Evolutionary conservation across 2,329 filamentous ascomycete genomes (phyloP).

Genomic region (Colletotrichum eleusines): DNA sequence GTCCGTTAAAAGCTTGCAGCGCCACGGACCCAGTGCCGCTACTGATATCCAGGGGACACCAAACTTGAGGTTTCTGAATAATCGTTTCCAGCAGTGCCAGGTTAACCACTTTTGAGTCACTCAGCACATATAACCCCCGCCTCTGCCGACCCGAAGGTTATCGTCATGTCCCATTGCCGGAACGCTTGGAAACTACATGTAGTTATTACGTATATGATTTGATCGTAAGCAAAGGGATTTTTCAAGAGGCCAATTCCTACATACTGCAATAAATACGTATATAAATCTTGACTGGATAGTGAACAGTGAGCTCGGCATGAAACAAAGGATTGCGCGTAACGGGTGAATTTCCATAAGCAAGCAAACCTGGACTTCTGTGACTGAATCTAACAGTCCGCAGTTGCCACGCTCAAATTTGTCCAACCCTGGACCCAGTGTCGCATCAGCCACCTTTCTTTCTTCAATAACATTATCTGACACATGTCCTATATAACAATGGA

Average conservation of each 20-base stretch:
- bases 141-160: background rate
- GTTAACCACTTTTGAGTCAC: background rate
- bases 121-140: background rate
- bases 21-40: background rate
- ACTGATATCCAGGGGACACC: background rate
- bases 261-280: background rate
- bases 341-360: background rate
- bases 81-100: background rate
- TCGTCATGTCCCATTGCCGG: too few species aligned
- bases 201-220: background rate
- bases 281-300: too few species aligned
- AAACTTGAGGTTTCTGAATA: background rate
- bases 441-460: background rate
- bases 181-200: too few species aligned
- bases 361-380: background rate
- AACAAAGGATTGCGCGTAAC: background rate
- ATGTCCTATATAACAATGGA: background rate
- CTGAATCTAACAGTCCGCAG: background rate
- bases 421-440: background rate
- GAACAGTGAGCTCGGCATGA: too few species aligned
- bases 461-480: background rate
- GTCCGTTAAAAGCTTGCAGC: background rate
- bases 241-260: too few species aligned
- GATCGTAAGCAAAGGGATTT: background rate
- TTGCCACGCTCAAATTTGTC: background rate